Percentiles rank a stretch among this genome's conserved stretches.
Evolutionary conservation across 495 filamentous ascomycete genomes (phyloP).

Genomic region (Aspergillus steynii): DNA sequence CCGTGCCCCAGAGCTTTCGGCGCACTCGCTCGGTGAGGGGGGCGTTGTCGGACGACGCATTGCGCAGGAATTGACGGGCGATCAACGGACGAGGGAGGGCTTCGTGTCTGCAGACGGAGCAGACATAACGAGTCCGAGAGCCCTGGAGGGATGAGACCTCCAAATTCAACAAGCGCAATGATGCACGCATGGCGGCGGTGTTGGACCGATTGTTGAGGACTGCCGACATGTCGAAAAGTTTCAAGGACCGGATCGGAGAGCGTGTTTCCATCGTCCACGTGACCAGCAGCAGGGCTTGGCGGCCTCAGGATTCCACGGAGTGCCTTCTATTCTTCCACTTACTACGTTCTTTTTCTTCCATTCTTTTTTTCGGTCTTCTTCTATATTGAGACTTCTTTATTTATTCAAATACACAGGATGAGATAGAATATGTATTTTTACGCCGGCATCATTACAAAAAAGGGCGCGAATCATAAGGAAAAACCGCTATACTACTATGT

Average conservation of each 20-base stretch:
- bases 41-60: constrained; percentile 41
- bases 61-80: constrained; percentile 42
- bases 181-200: constrained; percentile 41
- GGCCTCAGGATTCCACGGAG: background rate
- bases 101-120: constrained; percentile 45
- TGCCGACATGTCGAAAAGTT: constrained; percentile 27
- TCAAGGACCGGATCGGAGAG: constrained; percentile 10
- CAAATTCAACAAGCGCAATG: constrained; percentile 38
- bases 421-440: background rate
- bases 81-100: constrained; percentile 41
- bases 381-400: background rate
- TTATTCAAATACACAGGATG: background rate
- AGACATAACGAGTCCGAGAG: constrained; percentile 36
- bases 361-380: background rate
- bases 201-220: constrained; percentile 16
- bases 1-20: constrained; percentile 56
- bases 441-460: constrained; percentile 5
- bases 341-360: background rate
- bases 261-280: constrained; percentile 3
- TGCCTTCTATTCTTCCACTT: background rate
- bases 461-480: background rate
- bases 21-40: constrained; percentile 52
- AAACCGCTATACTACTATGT: background rate
- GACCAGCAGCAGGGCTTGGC: background rate
- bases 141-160: constrained; percentile 33